phyloP scores from a whole-genome alignment of 805 yeast species.

The Metschnikowia drakensbergensis region DNA sequence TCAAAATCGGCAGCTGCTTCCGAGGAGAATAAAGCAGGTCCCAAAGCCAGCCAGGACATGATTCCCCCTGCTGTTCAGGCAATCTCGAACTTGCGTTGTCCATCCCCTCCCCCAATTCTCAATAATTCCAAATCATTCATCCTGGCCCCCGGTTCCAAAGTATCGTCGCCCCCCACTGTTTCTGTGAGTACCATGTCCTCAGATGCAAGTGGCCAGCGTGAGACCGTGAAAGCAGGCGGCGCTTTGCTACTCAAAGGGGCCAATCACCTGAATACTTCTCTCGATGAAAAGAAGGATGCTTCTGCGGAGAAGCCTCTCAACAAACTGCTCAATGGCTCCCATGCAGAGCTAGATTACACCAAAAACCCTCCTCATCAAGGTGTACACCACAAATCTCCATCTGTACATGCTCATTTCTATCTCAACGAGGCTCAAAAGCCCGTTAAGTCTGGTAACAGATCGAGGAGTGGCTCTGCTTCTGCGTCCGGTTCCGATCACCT shows the following conservation, averaged over 20 bases:
- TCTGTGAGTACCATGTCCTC: neutral
- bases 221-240: conserved; percentile 46
- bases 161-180: conserved; percentile 5
- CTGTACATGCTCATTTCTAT: conserved; percentile 77
- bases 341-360: conserved; percentile 22
- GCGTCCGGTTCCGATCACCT: conserved; percentile 26
- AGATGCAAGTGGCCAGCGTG: conserved; percentile 12
- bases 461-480: conserved; percentile 38
- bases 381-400: conserved; percentile 50
- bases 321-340: neutral
- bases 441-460: conserved; percentile 27
- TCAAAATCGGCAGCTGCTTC: neutral
- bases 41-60: conserved; percentile 8
- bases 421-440: conserved; percentile 64
- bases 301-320: neutral
- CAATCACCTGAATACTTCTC: neutral
- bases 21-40: neutral
- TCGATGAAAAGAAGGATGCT: neutral
- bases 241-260: conserved; percentile 32
- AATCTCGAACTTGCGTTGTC: conserved; percentile 56
- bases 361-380: conserved; percentile 29
- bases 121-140: conserved; percentile 19
- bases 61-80: conserved; percentile 54
- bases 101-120: conserved; percentile 71
- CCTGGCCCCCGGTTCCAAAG: conserved; percentile 6